These are phyloP conservation scores for Pharus latifolius DNA, from an alignment of 176 grass and related monocot genomes.

Conservation along the genomic window DNA sequence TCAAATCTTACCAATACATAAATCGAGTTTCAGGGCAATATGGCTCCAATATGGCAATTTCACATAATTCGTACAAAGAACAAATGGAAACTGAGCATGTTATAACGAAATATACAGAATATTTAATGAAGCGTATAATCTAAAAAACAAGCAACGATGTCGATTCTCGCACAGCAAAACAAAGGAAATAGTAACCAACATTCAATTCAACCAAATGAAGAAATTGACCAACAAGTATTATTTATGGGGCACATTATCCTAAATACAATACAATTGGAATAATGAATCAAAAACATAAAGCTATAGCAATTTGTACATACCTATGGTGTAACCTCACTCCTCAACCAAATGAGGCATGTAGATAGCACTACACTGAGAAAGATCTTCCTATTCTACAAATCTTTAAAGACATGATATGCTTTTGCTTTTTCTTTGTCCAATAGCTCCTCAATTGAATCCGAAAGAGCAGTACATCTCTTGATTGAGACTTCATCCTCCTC, in stretches of 20 bases:
- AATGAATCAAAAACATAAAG: neutral
- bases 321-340: too few relatives aligned
- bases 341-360: too few relatives aligned
- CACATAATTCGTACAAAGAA: neutral
- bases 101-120: neutral
- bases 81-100: neutral
- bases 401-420: too few relatives aligned
- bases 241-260: constrained; percentile 3
- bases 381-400: too few relatives aligned
- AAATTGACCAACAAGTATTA: neutral
- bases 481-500: too few relatives aligned
- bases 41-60: neutral
- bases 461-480: too few relatives aligned
- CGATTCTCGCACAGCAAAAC: neutral
- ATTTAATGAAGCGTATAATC: neutral
- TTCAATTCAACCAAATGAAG: neutral
- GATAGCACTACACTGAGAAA: too few relatives aligned
- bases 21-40: neutral
- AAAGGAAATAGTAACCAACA: neutral
- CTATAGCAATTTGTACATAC: too few relatives aligned
- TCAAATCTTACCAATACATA: neutral
- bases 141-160: neutral
- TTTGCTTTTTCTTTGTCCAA: too few relatives aligned
- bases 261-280: neutral
- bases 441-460: too few relatives aligned